Conservation (phyloP, 2,329 filamentous ascomycete species). For the Botrytis sinoallii region DNA sequence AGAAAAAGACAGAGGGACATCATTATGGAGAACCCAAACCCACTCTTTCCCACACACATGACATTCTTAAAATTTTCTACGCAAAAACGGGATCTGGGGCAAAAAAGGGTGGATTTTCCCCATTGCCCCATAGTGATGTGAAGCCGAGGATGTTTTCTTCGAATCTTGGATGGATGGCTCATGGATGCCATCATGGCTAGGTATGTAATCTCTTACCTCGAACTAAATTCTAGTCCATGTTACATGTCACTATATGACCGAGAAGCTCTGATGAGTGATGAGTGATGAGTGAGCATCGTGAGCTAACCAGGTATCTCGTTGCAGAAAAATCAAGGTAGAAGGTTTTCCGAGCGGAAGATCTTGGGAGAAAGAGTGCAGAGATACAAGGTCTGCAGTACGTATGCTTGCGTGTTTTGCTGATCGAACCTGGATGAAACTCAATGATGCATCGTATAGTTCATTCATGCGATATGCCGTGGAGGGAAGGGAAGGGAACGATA, state of each 20-base stretch:
- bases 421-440: background rate
- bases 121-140: conserved; percentile 7
- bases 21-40: conserved; percentile 1
- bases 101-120: background rate
- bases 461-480: background rate
- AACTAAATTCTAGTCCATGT: background rate
- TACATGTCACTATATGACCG: background rate
- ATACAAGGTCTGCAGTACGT: background rate
- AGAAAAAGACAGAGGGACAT: background rate
- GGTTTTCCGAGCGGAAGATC: background rate
- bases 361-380: background rate
- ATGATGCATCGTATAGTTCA: background rate
- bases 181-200: no score
- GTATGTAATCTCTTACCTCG: background rate
- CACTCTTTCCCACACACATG: conserved; percentile 9
- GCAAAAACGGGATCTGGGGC: conserved; percentile 7
- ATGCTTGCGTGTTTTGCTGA: background rate
- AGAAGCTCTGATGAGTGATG: background rate
- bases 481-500: background rate
- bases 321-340: background rate
- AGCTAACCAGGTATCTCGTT: background rate
- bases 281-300: background rate
- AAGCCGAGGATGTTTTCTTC: conserved; percentile 1
- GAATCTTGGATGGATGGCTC: background rate
- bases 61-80: conserved; percentile 6